Evolutionary conservation across 2,329 filamentous ascomycete genomes (phyloP), one percentile per base, ranked within the genome.

Genomic region (Talaromyces sp.): DNA sequence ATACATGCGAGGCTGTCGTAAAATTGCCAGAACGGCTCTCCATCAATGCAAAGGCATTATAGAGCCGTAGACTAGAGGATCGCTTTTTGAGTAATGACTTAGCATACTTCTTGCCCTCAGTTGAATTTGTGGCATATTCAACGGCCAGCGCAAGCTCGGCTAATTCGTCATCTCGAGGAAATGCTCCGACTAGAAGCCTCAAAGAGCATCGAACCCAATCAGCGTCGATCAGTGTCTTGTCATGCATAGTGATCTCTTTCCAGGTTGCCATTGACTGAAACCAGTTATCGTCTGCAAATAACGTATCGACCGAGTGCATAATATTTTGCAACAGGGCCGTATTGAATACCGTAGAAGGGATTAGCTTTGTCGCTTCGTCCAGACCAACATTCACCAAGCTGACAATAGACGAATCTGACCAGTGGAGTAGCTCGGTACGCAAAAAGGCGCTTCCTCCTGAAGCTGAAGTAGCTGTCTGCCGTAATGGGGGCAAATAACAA

Each of bases 31-130:
- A 84, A 1, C 81, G 80, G 69, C 79, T 83, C 75, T 96, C 91
- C 3, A 92, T 86, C 15, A 92, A 78, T 0, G 90, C 91, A 72
- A 94, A 96, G 0, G 88, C 87, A 69, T 92, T 90, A 77, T 96
- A 97, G 0, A 97, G 80, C 15, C 82, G 80, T 2, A 91, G 75
- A 70, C 87, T 89, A 0, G 86, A 82, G 0, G 88, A 82, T 64
- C 86, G 85, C 58, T 83, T 83, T 72, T 91, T 94, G n/a, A 97
- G 77, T 0, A 96, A 79, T 6, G 78, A 77, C 71, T 92, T 96
- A 0, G 92, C 91, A 6, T 84, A 81, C 73, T 92, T 96, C 69
- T 86, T 89, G 29, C 88, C 86, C 1, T 78, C 81, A 0, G 76
- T 72, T 0, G 84, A 80, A 51, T 88, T 84, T 64, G 85, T 84